phyloP scores from a whole-genome alignment of 2,329 filamentous ascomycete species.

The Decorospora gaudefroyi region DNA sequence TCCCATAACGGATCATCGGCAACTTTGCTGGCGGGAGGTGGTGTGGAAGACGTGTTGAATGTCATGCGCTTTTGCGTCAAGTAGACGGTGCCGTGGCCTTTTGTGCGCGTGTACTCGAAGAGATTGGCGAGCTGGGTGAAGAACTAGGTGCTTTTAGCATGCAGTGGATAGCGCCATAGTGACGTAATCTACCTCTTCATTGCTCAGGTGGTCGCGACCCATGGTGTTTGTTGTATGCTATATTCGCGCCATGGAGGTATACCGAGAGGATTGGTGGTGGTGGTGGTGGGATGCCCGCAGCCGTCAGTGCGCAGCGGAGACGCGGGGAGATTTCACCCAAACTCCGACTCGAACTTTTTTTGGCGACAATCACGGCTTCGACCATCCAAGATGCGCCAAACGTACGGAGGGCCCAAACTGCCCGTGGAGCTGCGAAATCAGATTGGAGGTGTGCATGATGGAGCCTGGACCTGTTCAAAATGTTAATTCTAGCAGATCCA shows the following conservation, averaged over 20 bases:
- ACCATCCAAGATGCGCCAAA: constrained; percentile 45
- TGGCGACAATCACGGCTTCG: constrained; percentile 16
- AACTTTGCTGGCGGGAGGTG: constrained; percentile 45
- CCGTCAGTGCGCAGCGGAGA: constrained; percentile 27
- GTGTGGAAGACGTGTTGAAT: constrained; percentile 49
- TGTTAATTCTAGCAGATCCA: constrained; percentile 32
- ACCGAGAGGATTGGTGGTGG: too few species aligned
- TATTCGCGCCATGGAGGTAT: constrained; percentile 27
- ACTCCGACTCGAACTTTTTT: constrained; percentile 45
- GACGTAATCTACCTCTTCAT: constrained; percentile 62
- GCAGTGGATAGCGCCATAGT: background rate
- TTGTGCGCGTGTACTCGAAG: constrained; percentile 68
- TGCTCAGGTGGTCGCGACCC: constrained; percentile 59
- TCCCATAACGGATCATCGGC: constrained; percentile 63
- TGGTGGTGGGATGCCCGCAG: constrained; percentile 26
- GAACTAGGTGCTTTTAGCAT: constrained; percentile 60
- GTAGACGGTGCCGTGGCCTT: constrained; percentile 73
- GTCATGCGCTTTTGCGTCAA: constrained; percentile 73
- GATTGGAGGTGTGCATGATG: constrained; percentile 37
- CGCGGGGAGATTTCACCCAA: constrained; percentile 26
- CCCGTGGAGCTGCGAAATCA: constrained; percentile 53
- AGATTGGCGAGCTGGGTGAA: constrained; percentile 70
- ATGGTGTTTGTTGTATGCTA: constrained; percentile 44
- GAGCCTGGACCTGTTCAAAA: background rate
- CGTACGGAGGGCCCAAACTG: constrained; percentile 51